A percentile compares a stretch with the other conserved stretches of the same genome.
These are phyloP conservation scores for Clarireedia hainanense DNA, from an alignment of 2,329 filamentous ascomycete species.

Conservation along the genomic window DNA sequence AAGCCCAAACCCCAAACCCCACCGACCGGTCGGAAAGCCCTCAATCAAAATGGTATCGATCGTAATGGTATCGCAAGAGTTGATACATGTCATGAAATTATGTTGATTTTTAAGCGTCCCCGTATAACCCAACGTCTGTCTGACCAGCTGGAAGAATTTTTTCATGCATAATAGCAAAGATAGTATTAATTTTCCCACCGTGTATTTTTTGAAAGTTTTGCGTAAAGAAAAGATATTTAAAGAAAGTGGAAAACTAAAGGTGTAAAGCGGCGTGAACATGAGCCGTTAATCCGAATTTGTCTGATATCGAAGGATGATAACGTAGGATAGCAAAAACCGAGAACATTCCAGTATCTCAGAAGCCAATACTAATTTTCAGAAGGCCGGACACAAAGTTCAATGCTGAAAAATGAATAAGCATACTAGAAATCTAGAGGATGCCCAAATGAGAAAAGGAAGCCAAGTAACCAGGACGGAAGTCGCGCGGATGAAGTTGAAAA, in stretches of 20 bases:
- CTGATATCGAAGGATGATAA: not conserved
- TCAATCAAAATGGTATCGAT: too few relatives aligned
- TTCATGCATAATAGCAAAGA: too few relatives aligned
- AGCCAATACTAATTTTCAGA: conserved; percentile 8
- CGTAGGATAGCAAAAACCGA: conserved; percentile 9
- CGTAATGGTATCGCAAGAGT: too few relatives aligned
- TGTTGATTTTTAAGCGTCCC: too few relatives aligned
- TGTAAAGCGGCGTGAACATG: not conserved
- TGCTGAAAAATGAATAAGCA: conserved; percentile 16
- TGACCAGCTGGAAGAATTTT: too few relatives aligned
- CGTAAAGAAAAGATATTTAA: not conserved
- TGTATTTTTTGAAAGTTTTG: too few relatives aligned
- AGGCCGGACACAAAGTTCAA: conserved; percentile 6
- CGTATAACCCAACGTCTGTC: too few relatives aligned
- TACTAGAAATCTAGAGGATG: conserved; percentile 19
- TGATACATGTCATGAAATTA: too few relatives aligned
- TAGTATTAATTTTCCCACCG: not conserved
- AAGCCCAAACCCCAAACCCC: too few relatives aligned
- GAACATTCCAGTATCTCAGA: conserved; percentile 29
- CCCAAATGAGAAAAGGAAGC: conserved; percentile 16
- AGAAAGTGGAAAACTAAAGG: not conserved
- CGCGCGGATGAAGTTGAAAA: not conserved
- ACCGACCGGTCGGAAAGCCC: too few relatives aligned
- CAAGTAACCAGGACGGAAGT: not conserved
- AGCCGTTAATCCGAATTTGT: not conserved